Conservation (phyloP, 108 stramenopile species). For the Schizochytrium sp. region DNA sequence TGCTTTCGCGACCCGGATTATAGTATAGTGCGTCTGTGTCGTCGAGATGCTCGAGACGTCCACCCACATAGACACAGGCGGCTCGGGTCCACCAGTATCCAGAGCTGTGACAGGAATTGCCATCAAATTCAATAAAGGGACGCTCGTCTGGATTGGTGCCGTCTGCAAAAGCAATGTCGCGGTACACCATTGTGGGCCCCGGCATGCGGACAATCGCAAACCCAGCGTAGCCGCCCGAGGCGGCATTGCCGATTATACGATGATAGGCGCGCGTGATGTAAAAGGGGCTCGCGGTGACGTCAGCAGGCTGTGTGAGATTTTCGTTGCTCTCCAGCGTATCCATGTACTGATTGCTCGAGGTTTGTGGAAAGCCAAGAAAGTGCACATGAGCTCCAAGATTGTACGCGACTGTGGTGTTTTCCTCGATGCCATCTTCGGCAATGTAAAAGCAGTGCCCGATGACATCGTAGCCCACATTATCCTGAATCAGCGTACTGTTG, state of each 20-base stretch:
- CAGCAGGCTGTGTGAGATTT: neutral
- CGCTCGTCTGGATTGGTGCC: neutral
- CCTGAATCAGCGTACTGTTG: constrained; percentile 22
- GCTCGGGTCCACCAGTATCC: neutral
- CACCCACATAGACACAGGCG: constrained; percentile 2
- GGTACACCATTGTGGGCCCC: neutral
- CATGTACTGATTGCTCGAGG: neutral
- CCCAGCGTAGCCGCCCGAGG: neutral
- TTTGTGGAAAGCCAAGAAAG: constrained; percentile 20
- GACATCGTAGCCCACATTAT: constrained; percentile 46
- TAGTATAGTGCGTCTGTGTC: neutral
- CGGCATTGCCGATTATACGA: neutral
- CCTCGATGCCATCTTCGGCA: constrained; percentile 53
- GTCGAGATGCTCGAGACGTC: neutral
- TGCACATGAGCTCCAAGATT: constrained; percentile 53
- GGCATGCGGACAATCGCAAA: neutral
- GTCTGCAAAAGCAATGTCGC: neutral
- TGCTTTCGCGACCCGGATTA: neutral
- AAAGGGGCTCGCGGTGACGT: neutral
- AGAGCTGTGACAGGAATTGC: neutral
- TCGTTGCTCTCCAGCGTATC: neutral
- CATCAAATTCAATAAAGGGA: neutral
- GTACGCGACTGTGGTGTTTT: constrained; percentile 37
- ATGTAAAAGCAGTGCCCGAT: constrained; percentile 48
- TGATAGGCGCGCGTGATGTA: constrained; percentile 10